These are phyloP conservation scores for Colletotrichum orbiculare DNA, from an alignment of 2,329 filamentous ascomycete species.

Conservation along the genomic window DNA sequence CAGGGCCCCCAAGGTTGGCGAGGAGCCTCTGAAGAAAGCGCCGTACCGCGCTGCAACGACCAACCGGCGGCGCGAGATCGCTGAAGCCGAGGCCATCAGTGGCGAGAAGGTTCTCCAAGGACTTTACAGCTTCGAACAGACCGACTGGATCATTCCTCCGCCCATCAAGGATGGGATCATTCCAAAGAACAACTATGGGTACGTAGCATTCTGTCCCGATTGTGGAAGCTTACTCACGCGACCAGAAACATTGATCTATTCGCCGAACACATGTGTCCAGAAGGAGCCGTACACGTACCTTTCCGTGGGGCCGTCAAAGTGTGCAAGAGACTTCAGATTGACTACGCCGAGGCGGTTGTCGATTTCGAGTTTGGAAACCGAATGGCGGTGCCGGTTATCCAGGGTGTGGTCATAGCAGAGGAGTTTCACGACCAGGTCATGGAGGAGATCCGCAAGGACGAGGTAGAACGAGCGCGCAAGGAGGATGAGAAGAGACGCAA, in stretches of 20 bases:
- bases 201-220: conserved; percentile 28
- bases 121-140: conserved; percentile 85
- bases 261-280: conserved; percentile 90
- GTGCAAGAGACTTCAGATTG: conserved; percentile 85
- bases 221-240: not conserved
- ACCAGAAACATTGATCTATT: conserved; percentile 90
- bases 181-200: conserved; percentile 91
- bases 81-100: conserved; percentile 82
- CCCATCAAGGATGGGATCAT: conserved; percentile 88
- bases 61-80: conserved; percentile 87
- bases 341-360: conserved; percentile 93
- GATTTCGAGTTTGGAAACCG: conserved; percentile 97
- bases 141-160: conserved; percentile 93
- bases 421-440: conserved; percentile 81
- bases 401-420: conserved; percentile 87
- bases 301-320: conserved; percentile 80
- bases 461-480: conserved; percentile 78
- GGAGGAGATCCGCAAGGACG: conserved; percentile 82
- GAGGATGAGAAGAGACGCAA: conserved; percentile 87
- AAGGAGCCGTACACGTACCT: conserved; percentile 83
- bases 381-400: conserved; percentile 91
- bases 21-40: conserved; percentile 84
- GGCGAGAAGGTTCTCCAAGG: conserved; percentile 90
- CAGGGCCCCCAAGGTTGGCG: conserved; percentile 76
- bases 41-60: conserved; percentile 92